These are phyloP conservation scores for Chloromonas sp. DNA, from an alignment of 163 green algal genomes.

Conservation along the genomic window DNA sequence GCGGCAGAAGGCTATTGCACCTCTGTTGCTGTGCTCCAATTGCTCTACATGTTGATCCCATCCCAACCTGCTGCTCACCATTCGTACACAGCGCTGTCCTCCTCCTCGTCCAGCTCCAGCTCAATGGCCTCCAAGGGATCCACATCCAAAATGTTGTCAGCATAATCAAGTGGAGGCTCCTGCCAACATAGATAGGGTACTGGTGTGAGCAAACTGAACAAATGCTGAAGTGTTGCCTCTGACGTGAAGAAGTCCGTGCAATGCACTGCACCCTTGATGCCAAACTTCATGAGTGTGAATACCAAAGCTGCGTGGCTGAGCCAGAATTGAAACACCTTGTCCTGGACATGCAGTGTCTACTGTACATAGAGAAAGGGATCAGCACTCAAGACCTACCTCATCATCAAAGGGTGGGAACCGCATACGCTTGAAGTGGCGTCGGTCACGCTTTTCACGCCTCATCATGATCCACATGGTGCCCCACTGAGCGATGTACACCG, in stretches of 20 bases:
- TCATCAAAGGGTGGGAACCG: conserved; percentile 99
- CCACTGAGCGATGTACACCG: conserved; percentile 96
- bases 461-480: conserved; percentile 99
- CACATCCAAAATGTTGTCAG: conserved; percentile 89
- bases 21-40: too few relatives aligned
- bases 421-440: conserved; percentile 99
- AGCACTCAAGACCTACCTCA: conserved; percentile 39
- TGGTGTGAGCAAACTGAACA: too few relatives aligned
- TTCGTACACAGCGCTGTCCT: conserved; percentile 88
- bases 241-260: too few relatives aligned
- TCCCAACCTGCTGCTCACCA: conserved; percentile 41
- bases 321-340: too few relatives aligned
- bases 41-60: background rate
- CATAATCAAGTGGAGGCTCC: conserved; percentile 92
- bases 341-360: too few relatives aligned
- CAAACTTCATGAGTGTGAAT: too few relatives aligned
- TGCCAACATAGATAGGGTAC: too few relatives aligned
- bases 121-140: conserved; percentile 96
- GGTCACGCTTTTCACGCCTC: conserved; percentile 97
- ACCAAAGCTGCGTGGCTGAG: too few relatives aligned
- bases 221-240: too few relatives aligned
- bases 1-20: too few relatives aligned
- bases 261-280: too few relatives aligned
- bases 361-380: too few relatives aligned
- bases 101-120: conserved; percentile 96